Conservation (phyloP, 768 basidiomycete genomes). For the Trametes coccinea region DNA sequence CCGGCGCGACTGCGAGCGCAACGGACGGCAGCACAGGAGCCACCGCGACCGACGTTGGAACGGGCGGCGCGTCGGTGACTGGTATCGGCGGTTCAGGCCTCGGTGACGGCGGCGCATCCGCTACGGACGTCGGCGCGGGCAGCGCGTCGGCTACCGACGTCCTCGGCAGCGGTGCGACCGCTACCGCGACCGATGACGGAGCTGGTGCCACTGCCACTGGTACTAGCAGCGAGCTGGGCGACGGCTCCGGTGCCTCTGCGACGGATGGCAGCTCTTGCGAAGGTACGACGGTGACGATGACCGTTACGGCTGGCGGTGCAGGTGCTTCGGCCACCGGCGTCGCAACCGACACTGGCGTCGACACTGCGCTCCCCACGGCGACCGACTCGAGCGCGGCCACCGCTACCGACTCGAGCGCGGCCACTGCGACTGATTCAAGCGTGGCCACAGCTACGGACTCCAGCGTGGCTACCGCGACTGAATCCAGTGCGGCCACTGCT, state of each 20-base stretch:
- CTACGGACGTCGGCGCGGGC: neutral
- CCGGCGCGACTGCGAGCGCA: neutral
- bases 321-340: neutral
- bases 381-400: neutral
- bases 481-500: neutral
- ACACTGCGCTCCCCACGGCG: neutral
- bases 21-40: neutral
- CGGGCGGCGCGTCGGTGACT: neutral
- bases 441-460: slow-evolving; percentile 1
- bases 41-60: neutral
- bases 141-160: neutral
- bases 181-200: neutral
- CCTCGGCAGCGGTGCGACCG: neutral
- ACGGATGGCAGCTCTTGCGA: slow-evolving; percentile 2
- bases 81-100: neutral
- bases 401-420: neutral
- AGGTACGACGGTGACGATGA: neutral
- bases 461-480: neutral
- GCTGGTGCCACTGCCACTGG: slow-evolving; percentile 5
- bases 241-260: neutral
- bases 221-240: neutral
- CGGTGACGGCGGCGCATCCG: neutral
- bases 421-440: neutral
- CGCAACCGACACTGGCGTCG: slow-evolving; percentile 8
- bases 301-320: neutral